Base-by-base conservation (phyloP, 441 rosid species). In the Pelargonium exstipulatum region DNA sequence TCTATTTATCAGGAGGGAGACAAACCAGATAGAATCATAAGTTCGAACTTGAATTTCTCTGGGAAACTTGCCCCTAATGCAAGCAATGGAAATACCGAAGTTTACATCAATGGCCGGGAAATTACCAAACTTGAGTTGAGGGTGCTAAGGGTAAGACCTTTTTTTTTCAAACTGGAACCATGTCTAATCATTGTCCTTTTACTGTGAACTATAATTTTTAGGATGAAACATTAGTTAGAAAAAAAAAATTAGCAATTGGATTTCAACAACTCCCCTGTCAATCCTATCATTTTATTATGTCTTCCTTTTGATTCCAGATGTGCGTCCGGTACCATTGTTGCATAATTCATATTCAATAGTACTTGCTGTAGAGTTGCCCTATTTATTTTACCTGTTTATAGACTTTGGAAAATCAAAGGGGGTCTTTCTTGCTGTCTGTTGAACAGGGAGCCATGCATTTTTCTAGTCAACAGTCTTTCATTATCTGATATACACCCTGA, bases 71-170 rank as follows among this genome's bases (percentile, higher is more conserved):
- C 73, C 66, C 83, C 88, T 8, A 75, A 85, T 16, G 96, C 98
- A 12, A 95, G 99, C 79, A 88, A 78, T 74, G 99, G 98, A 69
- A 91, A 79, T 76, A 88, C 98, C 1, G 82, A 95, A 80, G 99
- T 92, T 75, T 95, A 83, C 75, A 86, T 95, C 2, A 95, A 92
- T 48, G 99, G 99, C 46, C 80, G 98, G 49, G 96, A 95, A 83
- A 92, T 95, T 67, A 95, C 99, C 22, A 95, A 82, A 84, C 92
- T 82, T 67, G 98, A 95, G 70, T 72, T 80, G 71, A 91, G 94
- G 83, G 84, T 95, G 22, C 82, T 95, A 64, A 92, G 79, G 85
- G 99, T 92, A 78, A 81, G 74, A 13, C 57, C 10, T 22, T 64
- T 18, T 55, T 63, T 8, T 49, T 46, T 35, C 26, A 53, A 32